phyloP scores from a whole-genome alignment of 2,329 filamentous ascomycete genomes.

The Monilinia polystroma region DNA sequence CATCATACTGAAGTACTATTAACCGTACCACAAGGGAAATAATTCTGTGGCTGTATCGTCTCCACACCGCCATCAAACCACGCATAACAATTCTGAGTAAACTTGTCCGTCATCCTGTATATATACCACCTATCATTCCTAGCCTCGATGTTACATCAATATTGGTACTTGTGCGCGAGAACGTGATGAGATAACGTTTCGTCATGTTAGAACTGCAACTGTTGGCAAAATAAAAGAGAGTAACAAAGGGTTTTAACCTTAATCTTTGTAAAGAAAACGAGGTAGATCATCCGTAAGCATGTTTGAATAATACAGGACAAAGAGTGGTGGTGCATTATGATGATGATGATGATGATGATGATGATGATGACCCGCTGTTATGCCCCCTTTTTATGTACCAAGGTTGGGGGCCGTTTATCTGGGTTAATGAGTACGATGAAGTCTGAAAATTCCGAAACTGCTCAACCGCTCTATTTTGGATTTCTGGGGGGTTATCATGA shows the following conservation, averaged over 20 bases:
- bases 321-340: background rate
- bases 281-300: background rate
- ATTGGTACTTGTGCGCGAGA: constrained; percentile 80
- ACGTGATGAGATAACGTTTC: background rate
- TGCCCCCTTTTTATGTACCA: background rate
- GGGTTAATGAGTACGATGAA: no score
- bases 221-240: background rate
- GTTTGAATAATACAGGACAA: background rate
- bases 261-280: background rate
- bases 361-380: background rate
- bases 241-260: no score
- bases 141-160: constrained; percentile 45
- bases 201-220: background rate
- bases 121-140: constrained; percentile 42
- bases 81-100: constrained; percentile 10
- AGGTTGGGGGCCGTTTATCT: background rate
- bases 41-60: background rate
- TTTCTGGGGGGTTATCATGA: no score
- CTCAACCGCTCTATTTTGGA: no score
- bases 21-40: constrained; percentile 6
- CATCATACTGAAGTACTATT: constrained; percentile 13
- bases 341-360: background rate
- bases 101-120: constrained; percentile 4
- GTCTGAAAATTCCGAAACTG: no score
- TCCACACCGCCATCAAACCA: constrained; percentile 6